Base-by-base conservation (phyloP, 164 flowering plant genomes). In the Liquidambar formosana region DNA sequence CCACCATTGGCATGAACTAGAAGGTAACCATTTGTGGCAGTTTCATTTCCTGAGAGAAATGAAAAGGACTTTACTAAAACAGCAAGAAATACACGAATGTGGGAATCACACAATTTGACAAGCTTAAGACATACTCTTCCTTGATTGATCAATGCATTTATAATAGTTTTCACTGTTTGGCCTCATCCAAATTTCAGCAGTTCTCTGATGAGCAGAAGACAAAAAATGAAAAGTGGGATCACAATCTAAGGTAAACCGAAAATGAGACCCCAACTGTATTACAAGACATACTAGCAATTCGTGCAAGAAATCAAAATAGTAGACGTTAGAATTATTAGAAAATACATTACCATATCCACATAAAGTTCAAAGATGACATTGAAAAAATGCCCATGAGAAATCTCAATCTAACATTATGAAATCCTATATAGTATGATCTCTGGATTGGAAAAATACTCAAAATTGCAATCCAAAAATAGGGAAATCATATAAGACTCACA, bases 1-100 rank as follows among this genome's bases (percentile, higher is more conserved):
- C 89, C 89, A 8, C 86, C 89, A 63, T 85, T 85, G 8, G 89
- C 78, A 61, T 75, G 76, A 26, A 77, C 79, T 13, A 83, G 52
- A 44, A 85, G 49, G 51, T 77, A 79, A 0, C 88, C 89, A 53
- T 83, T 78, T 48, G 81, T 77, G 2, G 52, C 70, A 9, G 45
- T 66, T 15, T 26, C 64, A 2, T 8, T 60, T 23, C 61, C 84
- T 83, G 63, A 3, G 41, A 33, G 41, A 6, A 6, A 33, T 2
- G 6, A 45, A 59, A 38, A 58, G 9, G 5, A 62, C 2, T 56
- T 19, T 21, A 43, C 6, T 62, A 12, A 38, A 38, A 45, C 27
- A 10, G 46, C 26, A 26, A 4, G 9, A 6, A 16, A 46, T 54
- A 41, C 5, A 6, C 4, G 5, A 53, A 52, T 33, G 4, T 45